phyloP scores from a whole-genome alignment of 495 filamentous ascomycete genomes.

The Aspergillus kassunensis region DNA sequence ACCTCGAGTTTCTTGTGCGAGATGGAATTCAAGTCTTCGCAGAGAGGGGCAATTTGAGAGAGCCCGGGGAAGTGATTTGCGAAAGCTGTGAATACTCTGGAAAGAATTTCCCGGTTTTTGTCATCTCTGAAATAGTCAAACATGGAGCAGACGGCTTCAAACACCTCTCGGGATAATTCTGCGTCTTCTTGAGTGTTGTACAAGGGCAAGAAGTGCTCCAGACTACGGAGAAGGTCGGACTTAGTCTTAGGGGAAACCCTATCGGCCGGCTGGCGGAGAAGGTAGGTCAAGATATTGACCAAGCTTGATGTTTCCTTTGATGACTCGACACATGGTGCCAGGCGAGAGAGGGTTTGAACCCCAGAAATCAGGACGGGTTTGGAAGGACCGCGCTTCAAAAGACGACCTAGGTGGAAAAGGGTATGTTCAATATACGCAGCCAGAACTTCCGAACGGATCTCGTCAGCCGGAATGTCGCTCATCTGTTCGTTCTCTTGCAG shows the following conservation, averaged over 20 bases:
- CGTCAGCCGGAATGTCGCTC: slow-evolving; percentile 41
- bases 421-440: slow-evolving; percentile 65
- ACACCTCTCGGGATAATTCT: slow-evolving; percentile 46
- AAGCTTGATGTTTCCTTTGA: slow-evolving; percentile 67
- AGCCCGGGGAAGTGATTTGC: slow-evolving; percentile 58
- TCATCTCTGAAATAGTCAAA: slow-evolving; percentile 87
- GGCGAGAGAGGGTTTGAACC: slow-evolving; percentile 68
- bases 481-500: slow-evolving; percentile 46
- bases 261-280: slow-evolving; percentile 77
- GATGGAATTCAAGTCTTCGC: slow-evolving; percentile 76
- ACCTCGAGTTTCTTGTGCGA: slow-evolving; percentile 64
- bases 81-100: slow-evolving; percentile 66
- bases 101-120: slow-evolving; percentile 64
- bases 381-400: slow-evolving; percentile 69
- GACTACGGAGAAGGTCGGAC: slow-evolving; percentile 65
- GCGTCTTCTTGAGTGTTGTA: slow-evolving; percentile 49
- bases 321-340: slow-evolving; percentile 69
- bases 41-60: slow-evolving; percentile 63
- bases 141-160: slow-evolving; percentile 63
- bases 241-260: slow-evolving; percentile 81
- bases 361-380: slow-evolving; percentile 69
- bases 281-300: slow-evolving; percentile 69
- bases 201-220: slow-evolving; percentile 70
- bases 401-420: slow-evolving; percentile 59
- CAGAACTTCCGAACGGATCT: slow-evolving; percentile 61